Evolutionary conservation across 805 yeast species (phyloP), one percentile per base, ranked within the genome.

Genomic region (Yamadazyma nakazawae): DNA sequence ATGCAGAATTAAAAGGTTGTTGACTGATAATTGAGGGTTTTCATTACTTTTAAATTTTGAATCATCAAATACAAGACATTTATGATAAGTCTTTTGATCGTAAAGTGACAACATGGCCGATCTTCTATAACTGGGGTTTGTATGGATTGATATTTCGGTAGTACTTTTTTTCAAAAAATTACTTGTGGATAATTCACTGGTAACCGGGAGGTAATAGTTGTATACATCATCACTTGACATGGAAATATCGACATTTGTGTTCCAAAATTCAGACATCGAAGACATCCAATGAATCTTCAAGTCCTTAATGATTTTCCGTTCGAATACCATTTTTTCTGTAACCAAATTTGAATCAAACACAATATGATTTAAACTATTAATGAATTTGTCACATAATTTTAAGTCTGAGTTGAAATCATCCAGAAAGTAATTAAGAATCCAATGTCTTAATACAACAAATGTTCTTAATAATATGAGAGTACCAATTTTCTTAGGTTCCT

Each of bases 391-490:
- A 51, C 77, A 68, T 30, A 72, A 53, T 26, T 51, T 46, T 5
- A 47, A 46, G 52, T 70, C 63, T 13, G 59, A 42, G 41, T 63
- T 66, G 50, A 72, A 94, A 63, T 94, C 98, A 60, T 88, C 92
- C 36, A 81, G 75, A 57, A 89, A 94, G 62, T 88, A 91, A 63
- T 91, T 92, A 49, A 88, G 66, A 16, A 92, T 63, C 96, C 98
- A 92, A 67, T 88, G 96, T 58, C 97, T 79, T 37, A 94, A 56
- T 25, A 86, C 82, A 24, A 88, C 96, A 68, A 91, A 92, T 0
- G 96, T 84, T 56, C 98, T 75, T 32, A 91, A 76, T 11, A 88
- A 70, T 1, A 85, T 83, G 38, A 85, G 70, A 49, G 82, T 78
- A 1, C 95, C 96, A 2, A 76, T 59, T 49, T 73, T 59, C 8